These are phyloP conservation scores for Eucalyptus decipiens DNA, from an alignment of 345 rosid species.

Conservation along the genomic window DNA sequence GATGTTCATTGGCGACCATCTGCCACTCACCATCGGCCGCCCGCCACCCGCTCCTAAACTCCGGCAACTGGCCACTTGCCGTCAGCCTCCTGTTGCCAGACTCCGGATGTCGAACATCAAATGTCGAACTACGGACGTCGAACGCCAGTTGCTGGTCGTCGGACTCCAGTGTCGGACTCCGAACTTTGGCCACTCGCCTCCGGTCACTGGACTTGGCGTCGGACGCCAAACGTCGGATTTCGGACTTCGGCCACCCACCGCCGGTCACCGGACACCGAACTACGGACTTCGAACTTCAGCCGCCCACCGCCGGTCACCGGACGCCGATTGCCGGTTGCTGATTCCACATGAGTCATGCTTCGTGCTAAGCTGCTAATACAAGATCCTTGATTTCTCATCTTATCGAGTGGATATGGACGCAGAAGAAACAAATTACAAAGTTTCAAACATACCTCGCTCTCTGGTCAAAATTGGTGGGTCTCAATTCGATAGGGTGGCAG, in stretches of 20 bases:
- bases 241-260: fast-evolving
- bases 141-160: fast-evolving
- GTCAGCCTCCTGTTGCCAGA: fast-evolving
- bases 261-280: too few relatives aligned
- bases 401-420: not conserved
- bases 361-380: not conserved
- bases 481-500: slow-evolving; percentile 17
- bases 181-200: too few relatives aligned
- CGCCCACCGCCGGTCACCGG: fast-evolving
- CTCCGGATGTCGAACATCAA: fast-evolving
- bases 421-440: not conserved
- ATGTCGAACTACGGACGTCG: fast-evolving
- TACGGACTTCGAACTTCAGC: too few relatives aligned
- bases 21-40: fast-evolving
- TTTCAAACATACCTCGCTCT: not conserved
- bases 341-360: not conserved
- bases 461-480: not conserved
- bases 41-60: fast-evolving
- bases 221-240: fast-evolving
- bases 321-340: too few relatives aligned
- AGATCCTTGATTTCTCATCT: not conserved
- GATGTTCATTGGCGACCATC: fast-evolving
- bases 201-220: fast-evolving
- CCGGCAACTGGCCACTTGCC: too few relatives aligned
- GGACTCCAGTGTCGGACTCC: too few relatives aligned